These are phyloP conservation scores for Amyloporia xantha DNA, from an alignment of 768 basidiomycete species.

Conservation along the genomic window DNA sequence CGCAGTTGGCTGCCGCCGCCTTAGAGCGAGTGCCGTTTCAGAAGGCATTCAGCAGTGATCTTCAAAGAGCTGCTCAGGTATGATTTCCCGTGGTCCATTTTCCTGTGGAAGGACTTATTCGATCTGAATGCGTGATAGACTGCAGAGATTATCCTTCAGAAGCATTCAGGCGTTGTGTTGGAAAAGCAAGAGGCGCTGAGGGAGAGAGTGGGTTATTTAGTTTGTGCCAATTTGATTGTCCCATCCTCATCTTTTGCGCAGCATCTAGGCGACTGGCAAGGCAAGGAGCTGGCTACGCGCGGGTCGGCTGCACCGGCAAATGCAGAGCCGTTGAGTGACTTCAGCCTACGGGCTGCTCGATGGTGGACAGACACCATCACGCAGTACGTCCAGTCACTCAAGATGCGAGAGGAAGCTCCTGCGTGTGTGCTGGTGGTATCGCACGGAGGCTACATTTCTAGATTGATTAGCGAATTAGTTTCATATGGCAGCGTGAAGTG, in stretches of 20 bases:
- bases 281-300: slow-evolving; percentile 23
- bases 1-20: slow-evolving; percentile 44
- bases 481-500: slow-evolving; percentile 32
- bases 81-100: slow-evolving; percentile 10
- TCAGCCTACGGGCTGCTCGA: slow-evolving; percentile 40
- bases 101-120: neutral
- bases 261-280: slow-evolving; percentile 61
- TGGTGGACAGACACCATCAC: slow-evolving; percentile 59
- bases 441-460: slow-evolving; percentile 60
- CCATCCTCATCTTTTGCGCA: slow-evolving; percentile 19
- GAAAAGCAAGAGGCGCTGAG: slow-evolving; percentile 43
- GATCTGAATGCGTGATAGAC: slow-evolving; percentile 39
- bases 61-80: slow-evolving; percentile 62
- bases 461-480: slow-evolving; percentile 44
- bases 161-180: slow-evolving; percentile 43
- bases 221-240: neutral
- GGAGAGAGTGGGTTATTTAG: slow-evolving; percentile 48
- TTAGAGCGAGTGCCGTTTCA: slow-evolving; percentile 51
- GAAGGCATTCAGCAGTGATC: slow-evolving; percentile 64
- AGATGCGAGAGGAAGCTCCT: slow-evolving; percentile 6
- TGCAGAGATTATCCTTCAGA: slow-evolving; percentile 50
- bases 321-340: slow-evolving; percentile 32
- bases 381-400: slow-evolving; percentile 16
- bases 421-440: slow-evolving; percentile 51
- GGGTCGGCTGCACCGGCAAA: slow-evolving; percentile 12